Conservation (phyloP, 208 protist species). For the Wallacemonas rigidus region DNA sequence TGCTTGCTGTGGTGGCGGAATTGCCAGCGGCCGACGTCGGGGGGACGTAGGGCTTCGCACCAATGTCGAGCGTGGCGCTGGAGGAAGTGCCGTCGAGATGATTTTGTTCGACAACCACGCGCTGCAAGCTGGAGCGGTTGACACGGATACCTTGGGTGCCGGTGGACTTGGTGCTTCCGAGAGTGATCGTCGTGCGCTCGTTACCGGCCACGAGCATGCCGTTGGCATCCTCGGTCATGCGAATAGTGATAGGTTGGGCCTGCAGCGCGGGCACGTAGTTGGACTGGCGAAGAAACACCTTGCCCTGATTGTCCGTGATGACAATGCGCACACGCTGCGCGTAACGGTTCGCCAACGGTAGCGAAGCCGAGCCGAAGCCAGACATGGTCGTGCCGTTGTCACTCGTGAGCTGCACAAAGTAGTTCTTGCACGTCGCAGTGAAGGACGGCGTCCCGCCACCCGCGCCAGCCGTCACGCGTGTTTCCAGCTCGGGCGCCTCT, state of each 20-base stretch:
- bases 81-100: constrained; percentile 41
- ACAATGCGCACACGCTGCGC: constrained; percentile 57
- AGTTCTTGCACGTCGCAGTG: constrained; percentile 41
- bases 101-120: constrained; percentile 40
- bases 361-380: constrained; percentile 39
- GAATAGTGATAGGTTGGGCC: constrained; percentile 26
- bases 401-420: constrained; percentile 54
- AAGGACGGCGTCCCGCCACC: constrained; percentile 40
- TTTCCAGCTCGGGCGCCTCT: constrained; percentile 53
- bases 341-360: constrained; percentile 45
- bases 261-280: constrained; percentile 53
- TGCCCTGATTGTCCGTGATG: constrained; percentile 43
- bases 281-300: constrained; percentile 53
- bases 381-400: constrained; percentile 53
- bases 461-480: constrained; percentile 26
- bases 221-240: constrained; percentile 35
- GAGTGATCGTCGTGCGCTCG: constrained; percentile 11
- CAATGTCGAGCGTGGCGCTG: constrained; percentile 29
- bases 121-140: constrained; percentile 21
- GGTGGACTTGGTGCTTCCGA: constrained; percentile 14
- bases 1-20: not conserved
- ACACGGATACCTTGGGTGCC: constrained; percentile 15
- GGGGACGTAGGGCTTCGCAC: constrained; percentile 18
- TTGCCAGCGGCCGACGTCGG: not conserved
- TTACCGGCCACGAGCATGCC: constrained; percentile 28